Conservation (phyloP, 2,329 filamentous ascomycete genomes). For the Ophiostoma ips region DNA sequence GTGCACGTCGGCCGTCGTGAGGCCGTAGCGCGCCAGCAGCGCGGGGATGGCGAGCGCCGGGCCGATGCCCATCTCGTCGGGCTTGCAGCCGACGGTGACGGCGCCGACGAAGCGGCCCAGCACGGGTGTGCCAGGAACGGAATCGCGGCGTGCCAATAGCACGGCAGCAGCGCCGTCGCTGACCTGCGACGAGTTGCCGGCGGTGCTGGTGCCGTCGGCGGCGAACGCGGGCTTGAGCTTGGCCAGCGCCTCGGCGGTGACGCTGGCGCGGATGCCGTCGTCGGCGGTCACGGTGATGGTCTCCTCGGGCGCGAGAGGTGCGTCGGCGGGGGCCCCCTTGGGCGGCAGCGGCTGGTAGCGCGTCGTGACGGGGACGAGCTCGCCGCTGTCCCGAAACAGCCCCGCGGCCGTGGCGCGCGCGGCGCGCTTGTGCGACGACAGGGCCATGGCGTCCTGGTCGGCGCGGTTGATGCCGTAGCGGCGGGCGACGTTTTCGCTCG, state of each 20-base stretch:
- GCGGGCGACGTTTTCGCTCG: constrained; percentile 73
- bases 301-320: constrained; percentile 26
- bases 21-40: constrained; percentile 54
- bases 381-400: constrained; percentile 57
- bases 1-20: constrained; percentile 55
- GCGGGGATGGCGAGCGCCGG: constrained; percentile 78
- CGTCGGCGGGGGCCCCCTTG: constrained; percentile 39
- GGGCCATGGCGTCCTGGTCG: constrained; percentile 77
- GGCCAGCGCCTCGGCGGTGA: constrained; percentile 55
- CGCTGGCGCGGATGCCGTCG: constrained; percentile 64
- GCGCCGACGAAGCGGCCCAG: constrained; percentile 74
- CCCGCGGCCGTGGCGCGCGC: constrained; percentile 54
- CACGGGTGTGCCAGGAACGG: constrained; percentile 62
- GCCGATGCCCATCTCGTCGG: constrained; percentile 90
- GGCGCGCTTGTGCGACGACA: constrained; percentile 59
- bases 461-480: constrained; percentile 58
- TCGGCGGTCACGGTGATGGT: constrained; percentile 58
- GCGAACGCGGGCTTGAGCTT: constrained; percentile 80
- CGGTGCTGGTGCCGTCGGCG: constrained; percentile 60
- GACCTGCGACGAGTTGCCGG: constrained; percentile 71
- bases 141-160: constrained; percentile 72
- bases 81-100: constrained; percentile 61
- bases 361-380: constrained; percentile 72
- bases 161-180: constrained; percentile 77
- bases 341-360: constrained; percentile 50